Conservation (phyloP, 805 yeast species). For the Suhomyces emberorum region DNA sequence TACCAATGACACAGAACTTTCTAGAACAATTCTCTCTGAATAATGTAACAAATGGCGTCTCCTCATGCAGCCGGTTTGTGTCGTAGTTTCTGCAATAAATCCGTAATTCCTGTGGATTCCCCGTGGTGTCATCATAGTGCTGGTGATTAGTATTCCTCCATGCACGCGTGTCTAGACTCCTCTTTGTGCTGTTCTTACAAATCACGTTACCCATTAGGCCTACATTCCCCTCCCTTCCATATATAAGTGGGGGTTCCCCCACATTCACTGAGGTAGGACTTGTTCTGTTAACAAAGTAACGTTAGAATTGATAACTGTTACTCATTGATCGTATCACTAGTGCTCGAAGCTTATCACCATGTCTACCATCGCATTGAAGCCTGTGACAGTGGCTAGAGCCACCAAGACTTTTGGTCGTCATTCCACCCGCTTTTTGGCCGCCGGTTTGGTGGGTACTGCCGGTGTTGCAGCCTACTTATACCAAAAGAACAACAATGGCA, state of each 20-base stretch:
- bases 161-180: not conserved
- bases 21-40: too few species aligned
- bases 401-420: conserved; percentile 1
- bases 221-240: not conserved
- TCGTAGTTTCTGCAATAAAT: too few species aligned
- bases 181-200: not conserved
- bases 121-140: not conserved
- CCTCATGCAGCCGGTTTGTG: too few species aligned
- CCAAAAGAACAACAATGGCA: conserved; percentile 13
- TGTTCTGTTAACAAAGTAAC: too few species aligned
- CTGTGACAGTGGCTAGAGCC: not conserved
- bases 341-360: too few species aligned
- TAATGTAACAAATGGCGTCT: too few species aligned
- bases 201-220: not conserved
- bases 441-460: conserved; percentile 24
- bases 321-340: too few species aligned
- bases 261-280: not conserved
- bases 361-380: conserved; percentile 10
- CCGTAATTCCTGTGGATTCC: not conserved
- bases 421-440: conserved; percentile 8
- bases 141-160: too few species aligned
- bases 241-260: not conserved
- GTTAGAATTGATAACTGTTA: too few species aligned
- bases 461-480: conserved; percentile 19
- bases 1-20: too few species aligned